phyloP scores from a whole-genome alignment of 2,329 filamentous ascomycete genomes.

The Fusarium sp. region DNA sequence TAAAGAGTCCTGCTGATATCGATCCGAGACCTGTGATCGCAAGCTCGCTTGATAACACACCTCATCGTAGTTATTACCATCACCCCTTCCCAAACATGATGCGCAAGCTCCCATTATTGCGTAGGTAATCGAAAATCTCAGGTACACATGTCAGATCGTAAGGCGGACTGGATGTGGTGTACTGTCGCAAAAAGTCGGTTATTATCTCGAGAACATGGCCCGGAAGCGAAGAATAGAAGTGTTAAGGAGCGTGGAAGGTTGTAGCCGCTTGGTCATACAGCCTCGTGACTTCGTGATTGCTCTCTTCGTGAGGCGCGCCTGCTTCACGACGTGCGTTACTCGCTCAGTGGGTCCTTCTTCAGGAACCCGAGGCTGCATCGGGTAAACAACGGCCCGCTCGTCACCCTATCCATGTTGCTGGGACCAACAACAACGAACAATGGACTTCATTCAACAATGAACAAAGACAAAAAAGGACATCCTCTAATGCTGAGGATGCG shows the following conservation, averaged over 20 bases:
- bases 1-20: neutral
- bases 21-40: neutral
- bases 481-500: neutral
- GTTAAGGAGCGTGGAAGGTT: conserved; percentile 33
- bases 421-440: conserved; percentile 17
- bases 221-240: neutral
- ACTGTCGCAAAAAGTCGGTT: neutral
- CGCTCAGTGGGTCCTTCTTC: conserved; percentile 37
- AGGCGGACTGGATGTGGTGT: neutral
- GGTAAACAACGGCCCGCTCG: conserved; percentile 40
- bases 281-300: conserved; percentile 31
- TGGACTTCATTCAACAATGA: neutral
- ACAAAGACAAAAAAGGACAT: neutral
- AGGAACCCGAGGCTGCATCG: conserved; percentile 28
- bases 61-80: conserved; percentile 63
- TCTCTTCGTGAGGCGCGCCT: conserved; percentile 34
- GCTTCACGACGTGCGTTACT: conserved; percentile 40
- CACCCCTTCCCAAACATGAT: conserved; percentile 66
- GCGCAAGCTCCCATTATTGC: conserved; percentile 66
- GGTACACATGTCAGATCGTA: conserved; percentile 35
- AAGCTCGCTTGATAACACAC: conserved; percentile 47
- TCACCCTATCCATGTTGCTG: conserved; percentile 24
- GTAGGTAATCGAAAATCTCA: conserved; percentile 26
- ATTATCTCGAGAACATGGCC: conserved; percentile 7
- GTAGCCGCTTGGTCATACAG: conserved; percentile 18